A percentile compares a stretch with the other conserved stretches of the same genome.
These are phyloP conservation scores for Xylariaceae sp. DNA, from an alignment of 2,329 filamentous ascomycete genomes.

Conservation along the genomic window DNA sequence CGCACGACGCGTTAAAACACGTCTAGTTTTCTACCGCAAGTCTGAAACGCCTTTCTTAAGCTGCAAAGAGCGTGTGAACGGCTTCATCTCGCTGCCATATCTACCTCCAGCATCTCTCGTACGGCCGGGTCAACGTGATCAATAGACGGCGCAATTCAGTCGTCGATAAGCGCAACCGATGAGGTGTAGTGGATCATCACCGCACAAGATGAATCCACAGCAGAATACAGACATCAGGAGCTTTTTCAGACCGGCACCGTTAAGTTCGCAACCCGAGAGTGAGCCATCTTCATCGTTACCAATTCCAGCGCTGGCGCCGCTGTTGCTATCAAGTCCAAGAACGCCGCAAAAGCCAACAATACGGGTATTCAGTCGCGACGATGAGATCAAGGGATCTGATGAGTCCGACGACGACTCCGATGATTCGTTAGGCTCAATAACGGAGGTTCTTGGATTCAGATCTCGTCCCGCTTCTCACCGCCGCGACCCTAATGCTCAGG, in stretches of 20 bases:
- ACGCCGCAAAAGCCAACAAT: slow-evolving; percentile 27
- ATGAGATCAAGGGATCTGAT: slow-evolving; percentile 65
- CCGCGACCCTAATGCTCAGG: slow-evolving; percentile 19
- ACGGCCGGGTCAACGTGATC: slow-evolving; percentile 3
- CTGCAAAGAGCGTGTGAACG: no score
- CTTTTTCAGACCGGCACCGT: slow-evolving; percentile 26
- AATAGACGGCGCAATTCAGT: background rate
- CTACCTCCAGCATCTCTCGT: background rate
- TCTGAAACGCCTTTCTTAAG: no score
- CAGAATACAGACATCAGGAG: slow-evolving; percentile 31
- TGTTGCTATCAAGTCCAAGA: slow-evolving; percentile 27
- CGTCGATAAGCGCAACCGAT: background rate
- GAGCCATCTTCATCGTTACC: slow-evolving; percentile 16
- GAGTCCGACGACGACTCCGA: slow-evolving; percentile 64
- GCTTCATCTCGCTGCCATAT: background rate
- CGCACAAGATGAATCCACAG: slow-evolving; percentile 12
- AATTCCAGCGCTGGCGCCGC: slow-evolving; percentile 14
- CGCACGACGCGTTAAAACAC: slow-evolving; percentile 7
- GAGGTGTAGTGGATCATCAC: background rate
- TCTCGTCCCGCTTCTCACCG: slow-evolving; percentile 20
- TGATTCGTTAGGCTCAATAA: slow-evolving; percentile 49
- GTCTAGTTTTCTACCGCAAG: background rate
- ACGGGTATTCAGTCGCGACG: slow-evolving; percentile 40
- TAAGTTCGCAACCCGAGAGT: slow-evolving; percentile 16
- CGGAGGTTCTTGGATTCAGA: slow-evolving; percentile 40